Evolutionary conservation across 768 basidiomycete genomes (phyloP).

Genomic region (Boletus rufocinnamomeus): DNA sequence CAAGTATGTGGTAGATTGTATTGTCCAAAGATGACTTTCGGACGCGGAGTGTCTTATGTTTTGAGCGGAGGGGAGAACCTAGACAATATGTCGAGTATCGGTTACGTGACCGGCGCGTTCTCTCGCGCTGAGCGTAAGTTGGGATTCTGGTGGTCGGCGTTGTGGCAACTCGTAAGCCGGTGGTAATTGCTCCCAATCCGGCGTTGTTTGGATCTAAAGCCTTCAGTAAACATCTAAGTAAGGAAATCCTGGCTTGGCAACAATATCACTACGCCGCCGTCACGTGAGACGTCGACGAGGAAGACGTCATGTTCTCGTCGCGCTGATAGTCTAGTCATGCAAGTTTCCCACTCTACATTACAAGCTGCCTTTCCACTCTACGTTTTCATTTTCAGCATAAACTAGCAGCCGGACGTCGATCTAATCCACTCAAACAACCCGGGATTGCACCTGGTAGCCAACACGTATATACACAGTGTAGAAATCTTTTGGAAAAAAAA

Average conservation of each 20-base stretch:
- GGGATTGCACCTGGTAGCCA: not conserved
- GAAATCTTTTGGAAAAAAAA: not conserved
- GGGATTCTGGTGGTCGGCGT: not conserved
- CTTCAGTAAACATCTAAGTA: conserved; percentile 25
- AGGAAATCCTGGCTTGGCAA: conserved; percentile 1
- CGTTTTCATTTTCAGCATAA: not conserved
- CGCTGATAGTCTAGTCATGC: not conserved
- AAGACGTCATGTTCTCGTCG: too few species aligned
- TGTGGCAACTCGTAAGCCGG: conserved; percentile 4
- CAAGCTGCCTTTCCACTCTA: too few species aligned
- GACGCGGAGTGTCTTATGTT: not conserved
- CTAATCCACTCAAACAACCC: not conserved
- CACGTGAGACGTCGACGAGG: too few species aligned
- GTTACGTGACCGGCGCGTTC: not conserved
- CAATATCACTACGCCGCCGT: too few species aligned
- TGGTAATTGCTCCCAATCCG: conserved; percentile 1
- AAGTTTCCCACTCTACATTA: too few species aligned
- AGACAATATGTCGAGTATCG: not conserved
- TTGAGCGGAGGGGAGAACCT: not conserved
- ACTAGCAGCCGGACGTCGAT: not conserved
- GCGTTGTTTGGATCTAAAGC: conserved; percentile 33
- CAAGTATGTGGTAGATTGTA: not conserved
- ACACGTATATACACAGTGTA: too few species aligned
- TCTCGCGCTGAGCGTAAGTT: conserved; percentile 1
- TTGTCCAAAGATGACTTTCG: not conserved